Evolutionary conservation across 768 basidiomycete genomes (phyloP).

Genomic region (Fibroporia radiculosa): DNA sequence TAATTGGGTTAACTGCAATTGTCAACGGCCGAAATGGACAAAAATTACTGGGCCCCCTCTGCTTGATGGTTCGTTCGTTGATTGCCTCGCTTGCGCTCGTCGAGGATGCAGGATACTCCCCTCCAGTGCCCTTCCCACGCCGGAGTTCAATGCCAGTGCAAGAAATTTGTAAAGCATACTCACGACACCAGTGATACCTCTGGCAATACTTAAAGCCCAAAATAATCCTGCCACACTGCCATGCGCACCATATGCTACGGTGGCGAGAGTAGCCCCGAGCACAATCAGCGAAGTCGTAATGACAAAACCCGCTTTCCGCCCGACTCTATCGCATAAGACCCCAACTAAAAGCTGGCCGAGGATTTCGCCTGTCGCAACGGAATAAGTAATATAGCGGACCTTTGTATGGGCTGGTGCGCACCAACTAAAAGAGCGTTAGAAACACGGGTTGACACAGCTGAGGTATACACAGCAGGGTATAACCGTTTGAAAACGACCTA

Average conservation of each 20-base stretch:
- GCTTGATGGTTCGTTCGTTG: constrained; percentile 55
- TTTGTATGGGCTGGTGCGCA: constrained; percentile 18
- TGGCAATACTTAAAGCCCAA: constrained; percentile 68
- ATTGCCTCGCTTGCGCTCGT: constrained; percentile 66
- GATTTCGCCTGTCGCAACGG: constrained; percentile 38
- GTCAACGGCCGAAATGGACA: not conserved
- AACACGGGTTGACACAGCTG: constrained; percentile 55
- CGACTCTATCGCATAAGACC: constrained; percentile 59
- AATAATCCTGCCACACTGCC: constrained; percentile 53
- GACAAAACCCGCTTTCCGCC: constrained; percentile 66
- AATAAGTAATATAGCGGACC: not conserved
- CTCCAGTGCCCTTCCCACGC: constrained; percentile 55
- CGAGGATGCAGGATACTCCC: constrained; percentile 71
- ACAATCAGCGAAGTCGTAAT: constrained; percentile 63
- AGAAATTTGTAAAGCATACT: constrained; percentile 19
- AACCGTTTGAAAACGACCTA: constrained; percentile 59
- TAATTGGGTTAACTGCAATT: constrained; percentile 12
- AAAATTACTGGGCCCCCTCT: constrained; percentile 49
- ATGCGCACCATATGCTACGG: constrained; percentile 56
- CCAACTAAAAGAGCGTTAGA: constrained; percentile 70
- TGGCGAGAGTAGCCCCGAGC: constrained; percentile 59
- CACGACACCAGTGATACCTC: constrained; percentile 64
- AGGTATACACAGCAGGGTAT: constrained; percentile 56
- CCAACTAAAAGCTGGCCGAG: constrained; percentile 58
- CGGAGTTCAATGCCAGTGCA: no score